These are phyloP conservation scores for Trichoderma semiorbis DNA, from an alignment of 2,329 filamentous ascomycete species.

Conservation along the genomic window DNA sequence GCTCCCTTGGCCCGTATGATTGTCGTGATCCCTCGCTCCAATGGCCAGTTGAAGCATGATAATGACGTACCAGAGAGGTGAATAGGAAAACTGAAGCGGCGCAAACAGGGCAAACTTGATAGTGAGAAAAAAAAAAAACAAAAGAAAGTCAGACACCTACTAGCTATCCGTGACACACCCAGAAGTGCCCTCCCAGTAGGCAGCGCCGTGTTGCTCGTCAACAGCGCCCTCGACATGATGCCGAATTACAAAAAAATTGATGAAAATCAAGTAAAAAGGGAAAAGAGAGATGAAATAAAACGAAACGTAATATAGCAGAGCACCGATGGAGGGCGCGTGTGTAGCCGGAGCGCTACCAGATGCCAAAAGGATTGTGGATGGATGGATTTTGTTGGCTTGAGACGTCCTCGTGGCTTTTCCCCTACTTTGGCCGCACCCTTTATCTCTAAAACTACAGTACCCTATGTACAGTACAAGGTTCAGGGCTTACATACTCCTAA, in stretches of 20 bases:
- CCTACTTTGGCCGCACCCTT: background rate
- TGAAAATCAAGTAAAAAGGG: background rate
- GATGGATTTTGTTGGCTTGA: background rate
- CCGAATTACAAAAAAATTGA: background rate
- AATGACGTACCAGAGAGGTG: background rate
- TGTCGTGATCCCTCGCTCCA: background rate
- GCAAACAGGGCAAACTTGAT: background rate
- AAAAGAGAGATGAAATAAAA: background rate
- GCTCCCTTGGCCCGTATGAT: background rate
- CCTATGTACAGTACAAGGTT: no score
- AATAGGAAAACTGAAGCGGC: background rate
- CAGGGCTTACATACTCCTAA: background rate
- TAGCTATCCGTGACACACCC: constrained; percentile 2
- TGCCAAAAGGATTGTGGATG: background rate
- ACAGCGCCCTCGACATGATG: constrained; percentile 21
- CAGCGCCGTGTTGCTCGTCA: constrained; percentile 8
- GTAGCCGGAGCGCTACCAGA: background rate
- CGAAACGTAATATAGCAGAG: background rate
- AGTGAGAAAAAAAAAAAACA: background rate
- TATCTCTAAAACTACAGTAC: background rate
- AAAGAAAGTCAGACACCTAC: background rate
- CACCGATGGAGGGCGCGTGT: background rate
- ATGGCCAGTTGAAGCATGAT: background rate
- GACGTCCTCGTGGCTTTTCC: background rate
- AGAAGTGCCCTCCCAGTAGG: background rate